Evolutionary conservation across 805 yeast genomes (phyloP), one percentile per base, ranked within the genome.

Genomic region (Candida sphagnicola): DNA sequence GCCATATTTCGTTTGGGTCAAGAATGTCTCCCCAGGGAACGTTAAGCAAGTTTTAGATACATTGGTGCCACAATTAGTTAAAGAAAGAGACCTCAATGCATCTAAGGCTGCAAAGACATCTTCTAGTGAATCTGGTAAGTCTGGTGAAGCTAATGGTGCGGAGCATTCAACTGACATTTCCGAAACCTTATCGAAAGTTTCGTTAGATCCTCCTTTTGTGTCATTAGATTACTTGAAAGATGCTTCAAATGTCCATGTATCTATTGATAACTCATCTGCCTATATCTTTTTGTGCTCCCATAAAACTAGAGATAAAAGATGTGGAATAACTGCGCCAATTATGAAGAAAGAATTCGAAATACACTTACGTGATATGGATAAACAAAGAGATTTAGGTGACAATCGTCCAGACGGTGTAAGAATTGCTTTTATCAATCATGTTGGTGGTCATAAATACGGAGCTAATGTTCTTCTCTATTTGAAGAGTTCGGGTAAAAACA

Each of bases 391-490:
- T 58, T 57, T 65, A 21, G 82, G 85, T 10, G 97, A 90, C 57
- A 72, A 70, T 35, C 72, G 89, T 39, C 79, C 85, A 0, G 80
- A 72, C 23, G 98, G 97, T 5, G 86, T 83, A 1, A 65, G 67
- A 4, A 87, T 89, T 2, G 67, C 74, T 2, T 89, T 59, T 49
- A 75, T 85, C 21, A 89, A 86, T 53, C 99, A 91, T 59, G 85
- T 91, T 18, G 99, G 99, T 5, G 98, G 98, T 4, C 99, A 91
- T 62, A 93, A 93, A 59, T 93, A 70, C 61, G 88, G 93, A 1
- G 97, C 97, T 2, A 91, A 91, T 57, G 85, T 87, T 3, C 72
- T 88, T 37, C 76, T 91, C 12, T 89, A 88, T 55, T 63, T 80
- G 46, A 79, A 74, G 46, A 38, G 47, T 13, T 64, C 76, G 8